Conservation (phyloP, 148 eudicot genomes). For the Agrostemma githago region DNA sequence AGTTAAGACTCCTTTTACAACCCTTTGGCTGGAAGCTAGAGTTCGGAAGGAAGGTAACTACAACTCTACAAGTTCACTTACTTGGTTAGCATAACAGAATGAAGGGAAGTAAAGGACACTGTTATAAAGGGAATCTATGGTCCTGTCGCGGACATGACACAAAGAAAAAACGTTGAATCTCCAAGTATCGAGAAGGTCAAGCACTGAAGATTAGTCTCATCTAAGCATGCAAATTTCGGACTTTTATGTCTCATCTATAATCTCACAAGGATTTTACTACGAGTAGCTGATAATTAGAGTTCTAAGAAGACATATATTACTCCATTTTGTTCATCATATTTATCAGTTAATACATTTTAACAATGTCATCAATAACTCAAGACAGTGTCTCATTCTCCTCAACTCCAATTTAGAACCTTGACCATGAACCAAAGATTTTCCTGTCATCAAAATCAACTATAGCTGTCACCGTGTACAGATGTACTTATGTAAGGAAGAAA, state of each 20-base stretch:
- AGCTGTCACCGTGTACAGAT: background rate
- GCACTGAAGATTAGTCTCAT: background rate
- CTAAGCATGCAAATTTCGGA: background rate
- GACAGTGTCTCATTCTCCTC: slow-evolving; percentile 1
- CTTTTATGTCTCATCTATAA: background rate
- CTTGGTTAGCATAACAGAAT: too few relatives aligned
- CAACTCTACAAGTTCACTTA: too few relatives aligned
- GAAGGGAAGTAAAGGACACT: too few relatives aligned
- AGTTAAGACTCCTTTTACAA: background rate
- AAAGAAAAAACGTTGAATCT: background rate
- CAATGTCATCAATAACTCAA: background rate
- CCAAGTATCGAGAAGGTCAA: background rate
- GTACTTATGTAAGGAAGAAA: background rate
- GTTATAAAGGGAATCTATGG: too few relatives aligned
- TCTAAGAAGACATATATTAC: too few relatives aligned
- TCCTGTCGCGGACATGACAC: background rate
- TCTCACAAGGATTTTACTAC: background rate
- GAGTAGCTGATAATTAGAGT: too few relatives aligned
- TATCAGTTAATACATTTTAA: slow-evolving; percentile 4
- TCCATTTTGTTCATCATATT: background rate
- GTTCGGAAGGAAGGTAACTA: too few relatives aligned
- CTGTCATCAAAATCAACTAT: background rate
- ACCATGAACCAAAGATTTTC: background rate
- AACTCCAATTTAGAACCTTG: background rate
- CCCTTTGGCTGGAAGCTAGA: too few relatives aligned